Evolutionary conservation across 192 early-diverging fungal species (phyloP).

Genomic region (Gryganskiella cystojenkinii): DNA sequence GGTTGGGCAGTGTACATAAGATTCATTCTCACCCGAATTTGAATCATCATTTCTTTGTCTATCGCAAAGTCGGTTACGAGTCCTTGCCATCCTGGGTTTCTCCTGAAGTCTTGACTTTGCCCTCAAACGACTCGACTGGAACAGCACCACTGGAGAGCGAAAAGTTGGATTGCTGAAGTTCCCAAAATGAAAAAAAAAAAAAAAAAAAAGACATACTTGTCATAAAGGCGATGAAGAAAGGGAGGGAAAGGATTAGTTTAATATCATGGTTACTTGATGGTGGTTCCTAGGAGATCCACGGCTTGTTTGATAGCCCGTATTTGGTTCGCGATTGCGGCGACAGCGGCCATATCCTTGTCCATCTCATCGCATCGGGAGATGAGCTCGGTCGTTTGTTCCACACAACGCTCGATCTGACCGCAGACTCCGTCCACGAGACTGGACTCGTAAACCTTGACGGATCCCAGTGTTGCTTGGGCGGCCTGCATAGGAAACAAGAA

Average conservation of each 20-base stretch:
- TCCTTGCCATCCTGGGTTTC: neutral
- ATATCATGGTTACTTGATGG: slow-evolving; percentile 39
- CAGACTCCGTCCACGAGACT: slow-evolving; percentile 40
- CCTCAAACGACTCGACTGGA: neutral
- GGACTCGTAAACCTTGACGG: slow-evolving; percentile 34
- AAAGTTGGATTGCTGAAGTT: slow-evolving; percentile 13
- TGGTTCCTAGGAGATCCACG: slow-evolving; percentile 23
- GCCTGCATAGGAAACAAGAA: slow-evolving; percentile 2
- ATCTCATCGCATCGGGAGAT: slow-evolving; percentile 48
- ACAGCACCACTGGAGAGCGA: neutral
- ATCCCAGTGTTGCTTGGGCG: slow-evolving; percentile 24
- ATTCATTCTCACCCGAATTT: slow-evolving; percentile 75
- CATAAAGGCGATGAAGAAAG: too few relatives aligned
- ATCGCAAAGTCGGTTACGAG: slow-evolving; percentile 25
- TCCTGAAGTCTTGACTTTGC: neutral
- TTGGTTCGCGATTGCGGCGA: slow-evolving; percentile 25
- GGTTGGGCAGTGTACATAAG: slow-evolving; percentile 69
- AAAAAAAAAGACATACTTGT: neutral
- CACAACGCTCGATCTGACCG: slow-evolving; percentile 26
- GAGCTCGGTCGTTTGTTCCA: slow-evolving; percentile 38
- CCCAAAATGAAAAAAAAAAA: neutral
- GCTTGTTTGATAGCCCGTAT: slow-evolving; percentile 41
- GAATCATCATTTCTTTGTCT: slow-evolving; percentile 78
- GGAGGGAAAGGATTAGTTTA: too few relatives aligned
- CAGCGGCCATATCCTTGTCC: slow-evolving; percentile 50